Conservation (phyloP, 164 flowering plant genomes). For the Sedum album region DNA sequence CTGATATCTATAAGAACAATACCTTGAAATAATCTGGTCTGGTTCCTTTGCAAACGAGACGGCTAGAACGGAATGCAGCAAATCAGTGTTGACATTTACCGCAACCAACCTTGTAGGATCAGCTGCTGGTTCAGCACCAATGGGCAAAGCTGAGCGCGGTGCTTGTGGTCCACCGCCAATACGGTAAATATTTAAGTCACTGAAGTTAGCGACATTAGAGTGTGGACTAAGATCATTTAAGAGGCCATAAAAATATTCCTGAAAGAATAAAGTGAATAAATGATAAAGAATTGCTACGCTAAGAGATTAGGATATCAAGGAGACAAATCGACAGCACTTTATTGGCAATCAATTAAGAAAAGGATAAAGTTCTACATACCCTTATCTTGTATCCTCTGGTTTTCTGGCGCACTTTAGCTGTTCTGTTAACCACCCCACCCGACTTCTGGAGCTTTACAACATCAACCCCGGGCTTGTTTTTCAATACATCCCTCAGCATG, state of each 20-base stretch:
- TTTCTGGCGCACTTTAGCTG: slow-evolving; percentile 61
- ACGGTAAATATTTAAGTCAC: slow-evolving; percentile 59
- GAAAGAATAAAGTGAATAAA: slow-evolving; percentile 15
- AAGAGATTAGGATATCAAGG: slow-evolving; percentile 5
- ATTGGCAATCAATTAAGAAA: background rate
- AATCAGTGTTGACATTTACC: slow-evolving; percentile 60
- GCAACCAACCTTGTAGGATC: slow-evolving; percentile 69
- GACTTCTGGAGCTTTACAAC: slow-evolving; percentile 96
- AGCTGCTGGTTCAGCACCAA: slow-evolving; percentile 89
- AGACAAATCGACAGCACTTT: background rate
- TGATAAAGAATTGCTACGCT: background rate
- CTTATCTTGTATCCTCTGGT: slow-evolving; percentile 65
- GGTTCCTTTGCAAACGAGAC: slow-evolving; percentile 93
- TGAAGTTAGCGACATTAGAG: slow-evolving; percentile 69
- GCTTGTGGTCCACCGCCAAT: slow-evolving; percentile 98
- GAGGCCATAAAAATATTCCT: slow-evolving; percentile 94
- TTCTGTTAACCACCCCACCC: slow-evolving; percentile 91
- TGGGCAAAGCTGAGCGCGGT: slow-evolving; percentile 94
- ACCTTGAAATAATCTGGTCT: slow-evolving; percentile 83
- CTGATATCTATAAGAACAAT: slow-evolving; percentile 7
- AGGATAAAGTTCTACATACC: slow-evolving; percentile 27
- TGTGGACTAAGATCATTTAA: slow-evolving; percentile 83
- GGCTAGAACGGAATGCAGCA: slow-evolving; percentile 78
- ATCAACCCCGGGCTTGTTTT: slow-evolving; percentile 71
- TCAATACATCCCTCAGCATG: slow-evolving; percentile 76